These are phyloP conservation scores for Melastoma malabathricum DNA, from an alignment of 345 rosid genomes.

Conservation along the genomic window DNA sequence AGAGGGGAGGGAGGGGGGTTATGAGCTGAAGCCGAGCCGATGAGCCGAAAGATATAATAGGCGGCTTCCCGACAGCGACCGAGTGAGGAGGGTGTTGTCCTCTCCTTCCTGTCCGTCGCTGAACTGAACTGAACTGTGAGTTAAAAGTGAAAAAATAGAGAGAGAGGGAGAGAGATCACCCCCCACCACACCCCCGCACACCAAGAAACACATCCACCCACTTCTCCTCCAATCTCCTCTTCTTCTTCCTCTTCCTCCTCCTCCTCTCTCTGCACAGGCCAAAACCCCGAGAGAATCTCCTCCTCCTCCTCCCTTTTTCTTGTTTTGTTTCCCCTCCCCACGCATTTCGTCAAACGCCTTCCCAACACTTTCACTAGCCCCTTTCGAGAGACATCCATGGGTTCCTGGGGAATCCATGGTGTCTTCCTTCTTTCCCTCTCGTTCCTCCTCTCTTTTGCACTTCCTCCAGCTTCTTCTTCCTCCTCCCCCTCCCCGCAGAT, in stretches of 20 bases:
- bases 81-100: neutral
- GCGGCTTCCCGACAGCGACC: too few relatives aligned
- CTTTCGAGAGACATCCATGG: too few relatives aligned
- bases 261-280: neutral
- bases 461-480: neutral
- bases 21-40: too few relatives aligned
- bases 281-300: neutral
- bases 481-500: conserved; percentile 12
- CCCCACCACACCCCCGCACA: neutral
- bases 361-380: too few relatives aligned
- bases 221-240: conserved; percentile 3
- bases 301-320: neutral
- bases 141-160: too few relatives aligned
- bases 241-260: too few relatives aligned
- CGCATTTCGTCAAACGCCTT: neutral
- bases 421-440: conserved; percentile 3
- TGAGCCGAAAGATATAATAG: too few relatives aligned
- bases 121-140: too few relatives aligned
- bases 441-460: conserved; percentile 4
- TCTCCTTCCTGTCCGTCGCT: neutral
- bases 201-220: neutral
- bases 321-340: neutral
- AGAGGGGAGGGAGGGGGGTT: too few relatives aligned
- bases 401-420: conserved; percentile 4
- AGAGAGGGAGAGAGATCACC: too few relatives aligned